These are phyloP conservation scores for Jackrogersella multiformis DNA, from an alignment of 495 filamentous ascomycete genomes.

Conservation along the genomic window DNA sequence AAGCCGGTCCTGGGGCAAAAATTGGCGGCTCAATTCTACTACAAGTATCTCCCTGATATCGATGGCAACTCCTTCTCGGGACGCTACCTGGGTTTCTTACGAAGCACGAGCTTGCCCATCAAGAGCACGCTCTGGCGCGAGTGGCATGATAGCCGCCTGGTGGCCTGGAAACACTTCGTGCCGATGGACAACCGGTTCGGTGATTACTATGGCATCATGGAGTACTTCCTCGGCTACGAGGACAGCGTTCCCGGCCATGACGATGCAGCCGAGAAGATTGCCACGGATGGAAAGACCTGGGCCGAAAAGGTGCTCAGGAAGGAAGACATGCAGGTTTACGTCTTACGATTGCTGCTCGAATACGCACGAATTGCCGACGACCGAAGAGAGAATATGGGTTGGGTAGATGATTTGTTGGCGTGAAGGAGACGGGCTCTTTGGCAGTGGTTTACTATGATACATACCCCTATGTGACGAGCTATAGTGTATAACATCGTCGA, in stretches of 20 bases:
- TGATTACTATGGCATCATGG: conserved; percentile 79
- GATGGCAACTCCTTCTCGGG: conserved; percentile 80
- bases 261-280: conserved; percentile 67
- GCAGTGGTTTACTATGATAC: conserved; percentile 11
- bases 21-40: conserved; percentile 66
- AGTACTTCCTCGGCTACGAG: conserved; percentile 75
- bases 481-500: conserved; percentile 34
- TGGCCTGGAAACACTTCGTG: conserved; percentile 80
- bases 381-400: conserved; percentile 71
- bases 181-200: conserved; percentile 85
- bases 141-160: conserved; percentile 76
- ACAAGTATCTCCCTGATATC: conserved; percentile 72
- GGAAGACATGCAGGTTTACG: conserved; percentile 79
- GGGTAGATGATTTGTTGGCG: conserved; percentile 60
- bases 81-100: conserved; percentile 73
- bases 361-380: conserved; percentile 75
- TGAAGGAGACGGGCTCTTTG: conserved; percentile 11
- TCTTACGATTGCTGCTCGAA: conserved; percentile 73
- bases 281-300: conserved; percentile 70
- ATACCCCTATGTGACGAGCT: conserved; percentile 36
- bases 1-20: conserved; percentile 47
- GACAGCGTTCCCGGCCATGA: conserved; percentile 61
- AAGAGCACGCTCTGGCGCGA: conserved; percentile 79
- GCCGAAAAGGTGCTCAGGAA: conserved; percentile 71
- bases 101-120: conserved; percentile 70